phyloP scores from a whole-genome alignment of 352 stramenopile genomes.

The Phytophthora colocasiae region DNA sequence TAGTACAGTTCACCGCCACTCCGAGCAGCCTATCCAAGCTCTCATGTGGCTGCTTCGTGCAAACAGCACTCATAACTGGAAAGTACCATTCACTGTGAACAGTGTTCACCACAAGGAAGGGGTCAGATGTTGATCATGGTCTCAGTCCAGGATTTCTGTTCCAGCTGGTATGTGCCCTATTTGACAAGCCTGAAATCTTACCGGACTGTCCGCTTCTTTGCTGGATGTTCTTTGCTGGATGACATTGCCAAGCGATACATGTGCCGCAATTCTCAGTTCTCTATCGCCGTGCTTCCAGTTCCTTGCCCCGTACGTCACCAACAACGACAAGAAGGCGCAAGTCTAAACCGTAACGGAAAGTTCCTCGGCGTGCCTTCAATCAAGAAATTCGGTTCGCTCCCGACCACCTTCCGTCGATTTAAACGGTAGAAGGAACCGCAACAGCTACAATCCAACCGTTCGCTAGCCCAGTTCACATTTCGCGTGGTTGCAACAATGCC shows the following conservation, averaged over 20 bases:
- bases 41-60: background rate
- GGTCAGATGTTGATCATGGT: constrained; percentile 6
- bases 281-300: constrained; percentile 5
- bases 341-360: constrained; percentile 19
- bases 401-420: constrained; percentile 17
- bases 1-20: background rate
- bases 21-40: constrained; percentile 5
- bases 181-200: constrained; percentile 28
- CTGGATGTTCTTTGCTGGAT: background rate
- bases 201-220: background rate
- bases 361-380: constrained; percentile 13
- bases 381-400: constrained; percentile 11
- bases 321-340: constrained; percentile 8
- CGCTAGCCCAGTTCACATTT: constrained; percentile 16
- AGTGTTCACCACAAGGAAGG: constrained; percentile 6
- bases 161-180: constrained; percentile 22
- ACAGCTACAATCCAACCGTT: background rate
- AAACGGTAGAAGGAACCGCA: constrained; percentile 15
- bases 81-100: background rate
- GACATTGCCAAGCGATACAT: background rate
- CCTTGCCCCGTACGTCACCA: background rate
- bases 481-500: constrained; percentile 14
- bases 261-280: constrained; percentile 2
- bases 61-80: background rate
- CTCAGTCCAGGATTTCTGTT: background rate